phyloP scores from a whole-genome alignment of 495 filamentous ascomycete genomes.

The Xylaria sp. region DNA sequence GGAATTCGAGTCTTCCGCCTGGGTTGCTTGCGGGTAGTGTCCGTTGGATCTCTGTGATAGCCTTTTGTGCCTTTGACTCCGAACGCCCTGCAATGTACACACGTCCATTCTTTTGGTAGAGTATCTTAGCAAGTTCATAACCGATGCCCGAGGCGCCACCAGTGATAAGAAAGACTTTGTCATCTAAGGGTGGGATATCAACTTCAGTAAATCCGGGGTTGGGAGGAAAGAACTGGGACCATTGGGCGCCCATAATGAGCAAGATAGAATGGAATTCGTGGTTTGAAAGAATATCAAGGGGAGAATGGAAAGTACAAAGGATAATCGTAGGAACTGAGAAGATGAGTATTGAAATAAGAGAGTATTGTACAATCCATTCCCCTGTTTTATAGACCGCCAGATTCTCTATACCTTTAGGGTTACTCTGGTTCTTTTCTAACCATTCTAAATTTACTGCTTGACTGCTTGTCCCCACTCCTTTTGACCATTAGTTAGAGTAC shows the following conservation, averaged over 20 bases:
- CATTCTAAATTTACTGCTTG: no score
- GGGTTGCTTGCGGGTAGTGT: conserved; percentile 1
- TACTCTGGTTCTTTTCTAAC: no score
- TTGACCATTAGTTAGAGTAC: no score
- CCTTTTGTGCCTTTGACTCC: conserved; percentile 29
- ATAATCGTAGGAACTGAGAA: no score
- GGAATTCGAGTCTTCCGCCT: conserved; percentile 33
- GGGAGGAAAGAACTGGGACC: conserved; percentile 38
- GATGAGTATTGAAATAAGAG: no score
- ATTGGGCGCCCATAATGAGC: conserved; percentile 18
- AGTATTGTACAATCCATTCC: no score
- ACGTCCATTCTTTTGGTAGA: conserved; percentile 48
- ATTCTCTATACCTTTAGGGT: no score
- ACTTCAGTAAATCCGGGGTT: conserved; percentile 36
- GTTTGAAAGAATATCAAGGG: background rate
- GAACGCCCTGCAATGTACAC: conserved; percentile 58
- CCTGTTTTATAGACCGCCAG: no score
- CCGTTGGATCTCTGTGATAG: conserved; percentile 36
- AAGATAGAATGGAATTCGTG: background rate
- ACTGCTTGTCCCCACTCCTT: no score
- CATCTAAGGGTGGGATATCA: conserved; percentile 30
- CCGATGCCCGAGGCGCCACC: conserved; percentile 54
- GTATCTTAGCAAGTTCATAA: conserved; percentile 47
- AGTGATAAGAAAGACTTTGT: conserved; percentile 54
- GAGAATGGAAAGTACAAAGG: background rate